Evolutionary conservation across 1,139 yeast genomes (phyloP), one percentile per base, ranked within the genome.

Genomic region (Taiozyma sp.): DNA sequence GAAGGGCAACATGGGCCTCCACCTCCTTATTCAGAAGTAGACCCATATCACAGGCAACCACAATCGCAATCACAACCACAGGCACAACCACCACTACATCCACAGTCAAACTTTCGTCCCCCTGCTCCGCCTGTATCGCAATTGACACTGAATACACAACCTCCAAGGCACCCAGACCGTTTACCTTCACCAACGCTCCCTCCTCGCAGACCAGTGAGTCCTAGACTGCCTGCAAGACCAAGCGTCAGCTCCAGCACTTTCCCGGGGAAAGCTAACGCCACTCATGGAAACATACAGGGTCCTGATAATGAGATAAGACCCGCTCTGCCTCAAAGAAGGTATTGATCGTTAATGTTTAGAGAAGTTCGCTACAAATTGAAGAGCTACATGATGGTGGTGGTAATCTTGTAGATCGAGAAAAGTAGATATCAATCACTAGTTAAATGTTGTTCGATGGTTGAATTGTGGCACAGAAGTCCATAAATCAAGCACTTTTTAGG

Each of bases 1-100:
- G 43, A 41, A 16, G 47, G 44, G 4, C 8, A 43, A 2, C 10
- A 6, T 22, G 57, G 51, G n/a, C 52, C 55, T 5, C 58, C 59
- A 8, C 59, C 60, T 14, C 53, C 58, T 2, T 57, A 56, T 34
- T 48, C 57, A 9, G 57, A 53, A 34, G 41, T 52, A 14, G 61
- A 56, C 23, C 58, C 57, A 10, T 44, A 48, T 12, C 42, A 46
- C 22, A 32, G 13, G 8, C 36, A 39, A 22, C 8, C 16, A 12
- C 44, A 13, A 28, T 14, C 30, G 4, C 41, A 19, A 19, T 19
- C 24, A 9, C 42, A 28, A 12, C 32, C 45, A 9, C 8, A 8
- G 8, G 13, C 9, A 28, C 30, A 8, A 28, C 30, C 30, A 28
- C 30, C 30, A 28, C 13, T 8, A 28, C 30, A 39, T 8, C 27